phyloP scores from a whole-genome alignment of 352 stramenopile genomes.

The Pythium aristosporum region DNA sequence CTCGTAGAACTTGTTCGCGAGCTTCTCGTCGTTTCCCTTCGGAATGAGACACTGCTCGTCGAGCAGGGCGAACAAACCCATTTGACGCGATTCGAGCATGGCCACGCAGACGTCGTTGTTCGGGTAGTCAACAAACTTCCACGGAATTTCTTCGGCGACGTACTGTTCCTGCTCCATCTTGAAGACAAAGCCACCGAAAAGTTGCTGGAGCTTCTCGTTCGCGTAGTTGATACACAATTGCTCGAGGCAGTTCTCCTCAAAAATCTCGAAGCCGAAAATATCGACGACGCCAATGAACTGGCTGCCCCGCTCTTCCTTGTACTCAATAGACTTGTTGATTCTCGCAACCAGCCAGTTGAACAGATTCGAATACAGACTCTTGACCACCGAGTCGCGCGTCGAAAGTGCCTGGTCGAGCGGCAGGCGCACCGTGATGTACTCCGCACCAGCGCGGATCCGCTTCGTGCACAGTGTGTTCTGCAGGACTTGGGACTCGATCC shows the following conservation, averaged over 20 bases:
- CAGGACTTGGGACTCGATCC: conserved; percentile 54
- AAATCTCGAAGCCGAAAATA: conserved; percentile 92
- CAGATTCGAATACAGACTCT: conserved; percentile 87
- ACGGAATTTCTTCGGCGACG: conserved; percentile 83
- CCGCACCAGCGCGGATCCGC: conserved; percentile 71
- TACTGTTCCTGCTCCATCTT: conserved; percentile 87
- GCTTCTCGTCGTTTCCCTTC: conserved; percentile 76
- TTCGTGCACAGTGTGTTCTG: conserved; percentile 72
- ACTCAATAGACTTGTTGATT: conserved; percentile 92
- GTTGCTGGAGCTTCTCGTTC: conserved; percentile 87
- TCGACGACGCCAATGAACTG: conserved; percentile 91
- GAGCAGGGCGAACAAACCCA: conserved; percentile 79
- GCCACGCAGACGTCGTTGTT: conserved; percentile 84
- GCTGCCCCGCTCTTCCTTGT: conserved; percentile 57
- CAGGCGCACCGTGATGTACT: conserved; percentile 76
- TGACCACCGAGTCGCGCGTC: conserved; percentile 84
- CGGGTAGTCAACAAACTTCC: conserved; percentile 86
- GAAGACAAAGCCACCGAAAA: conserved; percentile 82
- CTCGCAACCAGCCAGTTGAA: conserved; percentile 94
- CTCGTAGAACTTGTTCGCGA: conserved; percentile 86
- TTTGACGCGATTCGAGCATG: conserved; percentile 72
- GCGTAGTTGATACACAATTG: conserved; percentile 89
- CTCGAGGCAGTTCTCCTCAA: conserved; percentile 91
- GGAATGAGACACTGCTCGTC: conserved; percentile 88
- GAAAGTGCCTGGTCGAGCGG: conserved; percentile 63